These are phyloP conservation scores for Rhodomyrtus tomentosa DNA, from an alignment of 345 rosid genomes.

Conservation along the genomic window DNA sequence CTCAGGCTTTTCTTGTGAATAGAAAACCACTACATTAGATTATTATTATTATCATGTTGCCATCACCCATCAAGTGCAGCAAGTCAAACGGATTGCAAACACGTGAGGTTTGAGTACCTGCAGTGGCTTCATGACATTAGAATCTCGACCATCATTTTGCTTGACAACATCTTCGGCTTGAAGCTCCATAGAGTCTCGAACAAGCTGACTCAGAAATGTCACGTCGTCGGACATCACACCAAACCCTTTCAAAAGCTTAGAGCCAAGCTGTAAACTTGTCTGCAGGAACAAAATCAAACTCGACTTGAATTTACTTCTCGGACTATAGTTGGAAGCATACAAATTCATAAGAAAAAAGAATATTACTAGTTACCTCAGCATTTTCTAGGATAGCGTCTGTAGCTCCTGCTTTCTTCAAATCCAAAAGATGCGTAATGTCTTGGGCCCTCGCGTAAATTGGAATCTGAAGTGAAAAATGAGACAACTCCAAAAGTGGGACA, in stretches of 20 bases:
- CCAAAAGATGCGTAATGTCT: slow-evolving; percentile 74
- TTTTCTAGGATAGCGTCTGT: slow-evolving; percentile 89
- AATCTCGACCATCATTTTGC: slow-evolving; percentile 23
- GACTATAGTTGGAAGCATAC: not conserved
- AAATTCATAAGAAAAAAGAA: not conserved
- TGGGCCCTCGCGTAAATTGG: slow-evolving; percentile 91
- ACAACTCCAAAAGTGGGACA: not conserved
- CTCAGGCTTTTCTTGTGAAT: not conserved
- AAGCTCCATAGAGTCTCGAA: slow-evolving; percentile 77
- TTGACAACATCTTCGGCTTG: slow-evolving; percentile 55
- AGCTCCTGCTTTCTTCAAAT: slow-evolving; percentile 84
- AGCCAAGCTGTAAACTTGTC: slow-evolving; percentile 94
- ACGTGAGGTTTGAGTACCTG: slow-evolving; percentile 21
- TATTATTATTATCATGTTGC: not conserved
- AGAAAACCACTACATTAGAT: not conserved
- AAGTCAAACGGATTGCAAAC: not conserved
- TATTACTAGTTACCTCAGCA: slow-evolving; percentile 49
- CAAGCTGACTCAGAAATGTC: slow-evolving; percentile 54
- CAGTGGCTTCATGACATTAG: slow-evolving; percentile 35
- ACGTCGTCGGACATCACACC: slow-evolving; percentile 99
- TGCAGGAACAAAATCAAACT: slow-evolving; percentile 13
- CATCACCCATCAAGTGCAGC: not conserved
- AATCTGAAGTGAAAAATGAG: slow-evolving; percentile 27
- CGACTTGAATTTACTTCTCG: not conserved
- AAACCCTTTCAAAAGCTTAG: slow-evolving; percentile 75